Evolutionary conservation across 768 basidiomycete genomes (phyloP).

Genomic region (Mycena chlorophos): DNA sequence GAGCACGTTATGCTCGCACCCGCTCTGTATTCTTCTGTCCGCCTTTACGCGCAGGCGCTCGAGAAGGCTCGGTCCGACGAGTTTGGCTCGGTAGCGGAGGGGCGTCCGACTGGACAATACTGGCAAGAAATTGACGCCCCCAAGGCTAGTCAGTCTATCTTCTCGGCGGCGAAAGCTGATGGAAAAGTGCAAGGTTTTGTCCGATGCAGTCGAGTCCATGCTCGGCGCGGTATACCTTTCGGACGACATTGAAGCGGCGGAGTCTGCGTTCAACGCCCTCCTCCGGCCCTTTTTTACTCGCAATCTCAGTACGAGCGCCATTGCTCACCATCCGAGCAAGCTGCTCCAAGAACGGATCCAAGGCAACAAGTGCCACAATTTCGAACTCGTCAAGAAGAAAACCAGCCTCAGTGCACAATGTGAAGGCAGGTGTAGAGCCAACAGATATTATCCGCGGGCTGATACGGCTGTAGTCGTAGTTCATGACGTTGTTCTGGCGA

Average conservation of each 20-base stretch:
- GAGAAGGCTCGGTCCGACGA: constrained; percentile 49
- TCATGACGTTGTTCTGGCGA: constrained; percentile 65
- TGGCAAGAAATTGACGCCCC: constrained; percentile 79
- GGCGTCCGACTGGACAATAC: constrained; percentile 62
- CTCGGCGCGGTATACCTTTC: constrained; percentile 80
- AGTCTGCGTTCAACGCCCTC: constrained; percentile 64
- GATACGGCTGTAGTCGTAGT: constrained; percentile 52
- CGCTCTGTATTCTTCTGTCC: constrained; percentile 50
- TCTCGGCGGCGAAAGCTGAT: neutral
- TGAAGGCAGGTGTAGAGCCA: constrained; percentile 45
- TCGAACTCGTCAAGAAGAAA: constrained; percentile 58
- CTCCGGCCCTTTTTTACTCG: constrained; percentile 79
- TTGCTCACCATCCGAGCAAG: constrained; percentile 78
- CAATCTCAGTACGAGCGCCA: constrained; percentile 69
- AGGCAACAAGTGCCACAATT: constrained; percentile 66
- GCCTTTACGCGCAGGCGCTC: constrained; percentile 52
- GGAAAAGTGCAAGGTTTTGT: constrained; percentile 50
- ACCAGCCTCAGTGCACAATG: constrained; percentile 42
- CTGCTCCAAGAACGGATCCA: constrained; percentile 73
- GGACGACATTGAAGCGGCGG: constrained; percentile 67
- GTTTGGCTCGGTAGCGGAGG: constrained; percentile 49
- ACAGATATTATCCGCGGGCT: neutral
- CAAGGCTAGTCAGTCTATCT: constrained; percentile 49
- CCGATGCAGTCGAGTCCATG: constrained; percentile 79
- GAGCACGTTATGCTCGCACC: constrained; percentile 62